These are phyloP conservation scores for Neopestalotiopsis sp. DNA, from an alignment of 2,329 filamentous ascomycete genomes.

Conservation along the genomic window DNA sequence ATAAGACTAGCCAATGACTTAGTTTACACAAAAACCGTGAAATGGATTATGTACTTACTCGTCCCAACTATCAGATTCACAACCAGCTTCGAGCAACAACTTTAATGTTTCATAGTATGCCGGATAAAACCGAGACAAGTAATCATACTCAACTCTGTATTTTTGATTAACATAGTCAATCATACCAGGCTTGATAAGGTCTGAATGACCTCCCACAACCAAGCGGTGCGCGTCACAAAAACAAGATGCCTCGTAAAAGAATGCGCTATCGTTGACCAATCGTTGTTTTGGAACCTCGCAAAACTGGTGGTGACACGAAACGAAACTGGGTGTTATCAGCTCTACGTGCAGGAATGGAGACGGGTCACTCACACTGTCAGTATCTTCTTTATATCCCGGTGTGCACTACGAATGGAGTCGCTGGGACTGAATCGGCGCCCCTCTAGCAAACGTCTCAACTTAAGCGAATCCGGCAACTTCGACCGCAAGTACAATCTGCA, in stretches of 20 bases:
- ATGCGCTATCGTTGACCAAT: neutral
- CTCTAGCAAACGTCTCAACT: neutral
- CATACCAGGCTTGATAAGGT: neutral
- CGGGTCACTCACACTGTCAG: neutral
- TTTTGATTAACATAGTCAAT: neutral
- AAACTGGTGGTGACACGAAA: neutral
- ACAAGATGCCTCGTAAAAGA: neutral
- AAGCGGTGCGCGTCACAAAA: neutral
- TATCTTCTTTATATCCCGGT: neutral
- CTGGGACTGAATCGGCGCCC: neutral
- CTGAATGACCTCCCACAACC: neutral
- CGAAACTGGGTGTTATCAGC: neutral
- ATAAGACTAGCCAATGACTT: neutral
- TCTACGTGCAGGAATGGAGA: neutral
- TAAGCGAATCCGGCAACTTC: neutral
- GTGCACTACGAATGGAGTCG: neutral
- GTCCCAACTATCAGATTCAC: neutral
- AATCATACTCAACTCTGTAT: neutral
- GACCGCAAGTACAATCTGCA: neutral
- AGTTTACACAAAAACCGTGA: neutral
- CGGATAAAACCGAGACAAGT: neutral
- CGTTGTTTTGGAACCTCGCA: neutral
- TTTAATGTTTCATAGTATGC: neutral
- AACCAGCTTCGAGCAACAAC: neutral
- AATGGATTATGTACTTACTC: neutral